Conservation (phyloP, 441 rosid genomes). For the Croton laevigatus region DNA sequence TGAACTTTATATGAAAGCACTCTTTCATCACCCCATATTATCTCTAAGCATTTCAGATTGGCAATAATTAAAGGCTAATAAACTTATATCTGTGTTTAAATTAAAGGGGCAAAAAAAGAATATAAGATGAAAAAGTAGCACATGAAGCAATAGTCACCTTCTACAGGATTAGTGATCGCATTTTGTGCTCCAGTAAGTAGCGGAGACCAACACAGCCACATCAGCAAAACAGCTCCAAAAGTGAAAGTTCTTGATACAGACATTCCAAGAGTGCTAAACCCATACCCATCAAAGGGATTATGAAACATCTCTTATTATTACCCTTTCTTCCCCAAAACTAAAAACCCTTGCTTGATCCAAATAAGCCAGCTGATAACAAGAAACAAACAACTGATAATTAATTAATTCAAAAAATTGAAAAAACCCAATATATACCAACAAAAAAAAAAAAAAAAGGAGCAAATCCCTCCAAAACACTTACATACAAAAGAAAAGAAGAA, state of each 20-base stretch:
- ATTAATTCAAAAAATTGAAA: background rate
- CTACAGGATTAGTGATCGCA: slow-evolving; percentile 52
- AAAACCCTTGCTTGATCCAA: background rate
- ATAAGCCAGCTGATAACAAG: slow-evolving; percentile 17
- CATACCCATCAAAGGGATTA: slow-evolving; percentile 20
- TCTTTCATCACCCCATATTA: background rate
- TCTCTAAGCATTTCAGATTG: background rate
- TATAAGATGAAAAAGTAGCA: background rate
- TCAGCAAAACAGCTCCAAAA: slow-evolving; percentile 29
- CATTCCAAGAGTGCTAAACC: slow-evolving; percentile 22
- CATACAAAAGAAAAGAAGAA: slow-evolving; percentile 4
- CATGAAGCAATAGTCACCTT: slow-evolving; percentile 43
- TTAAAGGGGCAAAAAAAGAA: background rate
- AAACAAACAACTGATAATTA: background rate
- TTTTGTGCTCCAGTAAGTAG: slow-evolving; percentile 39
- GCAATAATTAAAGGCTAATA: slow-evolving; percentile 1
- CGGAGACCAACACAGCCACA: slow-evolving; percentile 41
- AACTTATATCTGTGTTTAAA: no score
- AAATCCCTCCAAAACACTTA: slow-evolving; percentile 2
- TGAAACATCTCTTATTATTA: slow-evolving; percentile 20
- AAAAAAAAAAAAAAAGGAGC: background rate
- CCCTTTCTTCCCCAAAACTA: background rate
- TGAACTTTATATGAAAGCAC: background rate
- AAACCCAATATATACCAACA: background rate
- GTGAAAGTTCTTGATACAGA: slow-evolving; percentile 24